These are phyloP conservation scores for Chrysoporthe austroafricana DNA, from an alignment of 2,329 filamentous ascomycete genomes.

Conservation along the genomic window DNA sequence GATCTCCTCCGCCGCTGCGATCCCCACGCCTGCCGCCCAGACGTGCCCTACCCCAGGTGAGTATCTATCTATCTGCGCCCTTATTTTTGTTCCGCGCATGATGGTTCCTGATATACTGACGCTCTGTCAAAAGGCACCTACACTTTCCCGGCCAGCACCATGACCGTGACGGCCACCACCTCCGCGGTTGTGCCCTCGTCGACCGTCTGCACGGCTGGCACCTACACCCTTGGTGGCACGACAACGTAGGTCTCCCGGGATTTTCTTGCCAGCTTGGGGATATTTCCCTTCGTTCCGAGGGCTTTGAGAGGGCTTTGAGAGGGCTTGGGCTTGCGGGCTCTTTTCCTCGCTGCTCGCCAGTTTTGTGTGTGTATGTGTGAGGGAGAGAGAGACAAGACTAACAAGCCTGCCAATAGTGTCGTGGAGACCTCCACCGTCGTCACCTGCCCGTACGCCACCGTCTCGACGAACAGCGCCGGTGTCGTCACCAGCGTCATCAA, in stretches of 20 bases:
- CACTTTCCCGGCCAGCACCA: constrained; percentile 74
- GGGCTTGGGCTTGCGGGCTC: no score
- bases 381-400: constrained; percentile 2
- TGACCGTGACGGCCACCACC: constrained; percentile 68
- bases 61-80: neutral
- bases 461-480: constrained; percentile 58
- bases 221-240: constrained; percentile 72
- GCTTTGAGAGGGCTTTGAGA: no score
- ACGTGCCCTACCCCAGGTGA: constrained; percentile 62
- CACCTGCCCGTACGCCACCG: constrained; percentile 69
- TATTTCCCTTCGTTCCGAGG: neutral
- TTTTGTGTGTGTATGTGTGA: no score
- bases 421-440: constrained; percentile 69
- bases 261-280: neutral
- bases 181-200: constrained; percentile 68
- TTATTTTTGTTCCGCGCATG: neutral
- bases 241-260: constrained; percentile 52
- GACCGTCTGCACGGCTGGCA: constrained; percentile 65
- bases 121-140: constrained; percentile 55
- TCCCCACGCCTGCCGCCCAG: constrained; percentile 57
- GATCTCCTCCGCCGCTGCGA: constrained; percentile 45
- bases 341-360: no score
- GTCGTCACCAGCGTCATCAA: constrained; percentile 69
- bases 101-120: neutral
- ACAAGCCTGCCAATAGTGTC: constrained; percentile 38